phyloP scores from a whole-genome alignment of 257 asterid genomes.

The Anisodus acutangulus region DNA sequence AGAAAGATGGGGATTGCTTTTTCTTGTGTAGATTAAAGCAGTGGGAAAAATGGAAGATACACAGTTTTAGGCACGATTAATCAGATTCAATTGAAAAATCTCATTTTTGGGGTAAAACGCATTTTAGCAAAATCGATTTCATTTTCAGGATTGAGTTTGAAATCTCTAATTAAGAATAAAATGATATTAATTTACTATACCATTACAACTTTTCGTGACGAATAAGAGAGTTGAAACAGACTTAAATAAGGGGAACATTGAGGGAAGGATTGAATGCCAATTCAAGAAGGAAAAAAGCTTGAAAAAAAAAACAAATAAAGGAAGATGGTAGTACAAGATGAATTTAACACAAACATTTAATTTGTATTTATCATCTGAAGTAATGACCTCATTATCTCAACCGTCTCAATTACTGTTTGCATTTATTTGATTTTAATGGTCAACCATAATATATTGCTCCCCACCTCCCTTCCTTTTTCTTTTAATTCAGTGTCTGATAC shows the following conservation, averaged over 20 bases:
- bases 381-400: constrained; percentile 70
- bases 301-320: background rate
- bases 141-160: background rate
- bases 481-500: constrained; percentile 36
- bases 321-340: background rate
- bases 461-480: background rate
- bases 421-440: constrained; percentile 54
- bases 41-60: no score
- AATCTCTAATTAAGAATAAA: background rate
- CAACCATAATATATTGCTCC: background rate
- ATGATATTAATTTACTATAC: background rate
- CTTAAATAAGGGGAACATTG: background rate
- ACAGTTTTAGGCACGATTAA: no score
- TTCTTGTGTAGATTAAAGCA: no score
- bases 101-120: background rate
- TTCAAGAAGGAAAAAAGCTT: background rate
- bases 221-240: background rate
- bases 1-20: background rate
- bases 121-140: background rate
- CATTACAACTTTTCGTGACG: background rate
- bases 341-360: constrained; percentile 41
- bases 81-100: background rate
- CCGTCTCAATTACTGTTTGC: constrained; percentile 80
- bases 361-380: constrained; percentile 74
- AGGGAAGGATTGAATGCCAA: background rate